Percentiles rank a stretch among this genome's conserved stretches.
Evolutionary conservation across 495 filamentous ascomycete species (phyloP).

Genomic region (Collariella sp.): DNA sequence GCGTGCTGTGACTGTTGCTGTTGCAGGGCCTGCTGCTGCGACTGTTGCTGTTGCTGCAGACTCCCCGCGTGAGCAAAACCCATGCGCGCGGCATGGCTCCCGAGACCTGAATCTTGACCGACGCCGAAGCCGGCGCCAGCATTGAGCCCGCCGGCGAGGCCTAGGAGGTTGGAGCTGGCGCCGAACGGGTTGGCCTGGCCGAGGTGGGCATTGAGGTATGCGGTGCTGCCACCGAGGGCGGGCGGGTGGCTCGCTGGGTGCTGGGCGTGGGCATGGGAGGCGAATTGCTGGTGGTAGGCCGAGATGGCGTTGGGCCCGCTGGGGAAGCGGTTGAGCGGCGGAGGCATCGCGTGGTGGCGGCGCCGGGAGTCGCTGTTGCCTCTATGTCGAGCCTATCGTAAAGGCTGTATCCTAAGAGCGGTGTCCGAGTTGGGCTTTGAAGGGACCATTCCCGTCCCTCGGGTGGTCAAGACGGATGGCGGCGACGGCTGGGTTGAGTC

Average conservation of each 20-base stretch:
- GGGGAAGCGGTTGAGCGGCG: slow-evolving; percentile 27
- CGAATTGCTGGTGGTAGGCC: slow-evolving; percentile 41
- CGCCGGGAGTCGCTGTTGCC: slow-evolving; percentile 4
- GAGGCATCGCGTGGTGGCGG: slow-evolving; percentile 25
- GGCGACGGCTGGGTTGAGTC: background rate
- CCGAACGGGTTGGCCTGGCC: slow-evolving; percentile 62
- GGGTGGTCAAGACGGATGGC: background rate
- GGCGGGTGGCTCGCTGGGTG: slow-evolving; percentile 36
- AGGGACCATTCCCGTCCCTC: slow-evolving; percentile 18
- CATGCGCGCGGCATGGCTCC: slow-evolving; percentile 81
- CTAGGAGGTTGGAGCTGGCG: slow-evolving; percentile 49
- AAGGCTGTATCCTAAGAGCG: slow-evolving; percentile 10
- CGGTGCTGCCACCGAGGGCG: slow-evolving; percentile 28
- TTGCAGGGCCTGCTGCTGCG: slow-evolving; percentile 27
- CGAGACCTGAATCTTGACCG: slow-evolving; percentile 56
- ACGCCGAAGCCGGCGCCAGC: slow-evolving; percentile 41
- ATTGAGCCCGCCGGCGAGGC: slow-evolving; percentile 44
- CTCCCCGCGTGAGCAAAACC: slow-evolving; percentile 71
- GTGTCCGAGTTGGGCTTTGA: slow-evolving; percentile 7
- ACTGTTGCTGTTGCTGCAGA: slow-evolving; percentile 53
- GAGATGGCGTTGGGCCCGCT: slow-evolving; percentile 31
- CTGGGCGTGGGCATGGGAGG: slow-evolving; percentile 36
- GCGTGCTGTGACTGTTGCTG: slow-evolving; percentile 33
- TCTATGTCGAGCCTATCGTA: slow-evolving; percentile 8
- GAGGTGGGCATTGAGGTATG: slow-evolving; percentile 48